Base-by-base conservation (phyloP, 2,329 filamentous ascomycete species). In the Aspergillus persii region DNA sequence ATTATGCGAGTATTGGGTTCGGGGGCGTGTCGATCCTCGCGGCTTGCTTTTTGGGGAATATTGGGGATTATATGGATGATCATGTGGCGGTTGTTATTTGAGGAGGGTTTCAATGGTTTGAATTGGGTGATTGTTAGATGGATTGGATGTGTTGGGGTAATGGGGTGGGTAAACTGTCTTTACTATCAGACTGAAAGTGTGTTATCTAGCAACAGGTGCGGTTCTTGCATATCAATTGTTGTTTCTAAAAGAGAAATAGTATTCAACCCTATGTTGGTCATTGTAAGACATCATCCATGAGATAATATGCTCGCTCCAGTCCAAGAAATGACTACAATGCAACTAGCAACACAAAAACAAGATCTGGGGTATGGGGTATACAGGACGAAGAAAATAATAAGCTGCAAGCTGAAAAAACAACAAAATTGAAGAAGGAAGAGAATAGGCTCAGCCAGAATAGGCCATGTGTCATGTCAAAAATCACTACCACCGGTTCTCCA, bases 1-100 rank as follows among this genome's bases (percentile, higher is more conserved):
- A 87, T 68, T 84, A 84, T 69, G 78, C 79, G 29, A 86, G 83
- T 68, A 86, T 89, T 68, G 85, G 81, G 0, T 89, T 88, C 69
- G 86, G 86, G 0, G 77, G 62, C 0, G 68, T 86, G 0, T 80
- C 81, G 4, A 83, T 88, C 51, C 53, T 87, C n/a, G 79, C 85
- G 0, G 81, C 83, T 56, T 77, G 82, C 57, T 85, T 87, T 62
- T 71, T 89, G 69, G 84, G 83, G 1, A 81, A 87, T 65, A 86
- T 89, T 56, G 77, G 75, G 41, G 73, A 80, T 69, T 85, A 83
- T 63, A 84, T 86, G 81, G 81, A 84, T 68, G 81, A 86, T 61
- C 80, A 84, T 71, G 79, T 86, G 31, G 83, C 83, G 2, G 83
- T 85, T 12, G 78, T 81, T 15, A 79, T 81, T 66, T 68, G 23